phyloP scores from a whole-genome alignment of 78 protist genomes.

The Dictyostelium capitatum region DNA sequence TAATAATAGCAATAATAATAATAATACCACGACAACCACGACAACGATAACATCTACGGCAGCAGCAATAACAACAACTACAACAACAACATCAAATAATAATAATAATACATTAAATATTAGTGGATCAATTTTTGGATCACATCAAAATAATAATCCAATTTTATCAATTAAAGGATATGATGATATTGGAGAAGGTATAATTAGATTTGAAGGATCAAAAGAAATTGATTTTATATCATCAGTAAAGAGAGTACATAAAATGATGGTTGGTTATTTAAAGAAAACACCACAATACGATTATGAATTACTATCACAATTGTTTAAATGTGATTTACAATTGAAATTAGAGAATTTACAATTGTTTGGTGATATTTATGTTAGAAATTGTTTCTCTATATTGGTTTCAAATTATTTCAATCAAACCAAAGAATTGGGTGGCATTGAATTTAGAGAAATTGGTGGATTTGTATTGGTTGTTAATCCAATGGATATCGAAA shows the following conservation, averaged over 20 bases:
- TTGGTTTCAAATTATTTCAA: slow-evolving; percentile 51
- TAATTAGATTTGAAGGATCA: neutral
- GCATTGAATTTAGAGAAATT: slow-evolving; percentile 36
- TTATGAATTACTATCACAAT: slow-evolving; percentile 45
- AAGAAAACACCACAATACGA: slow-evolving; percentile 68
- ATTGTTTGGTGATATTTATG: slow-evolving; percentile 79
- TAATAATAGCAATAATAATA: neutral
- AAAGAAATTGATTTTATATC: slow-evolving; percentile 41
- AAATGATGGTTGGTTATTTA: slow-evolving; percentile 6
- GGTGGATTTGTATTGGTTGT: slow-evolving; percentile 61
- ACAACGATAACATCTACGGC: neutral
- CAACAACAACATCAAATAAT: neutral
- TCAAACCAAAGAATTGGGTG: neutral
- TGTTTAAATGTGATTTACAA: slow-evolving; percentile 56
- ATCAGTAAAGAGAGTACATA: slow-evolving; percentile 30
- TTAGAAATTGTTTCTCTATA: slow-evolving; percentile 43
- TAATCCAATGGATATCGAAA: slow-evolving; percentile 43
- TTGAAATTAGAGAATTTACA: slow-evolving; percentile 71
- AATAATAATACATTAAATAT: neutral
- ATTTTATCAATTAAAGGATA: slow-evolving; percentile 12
- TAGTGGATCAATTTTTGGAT: neutral
- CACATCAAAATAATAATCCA: slow-evolving; percentile 29
- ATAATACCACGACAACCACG: neutral
- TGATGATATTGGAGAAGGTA: slow-evolving; percentile 66
- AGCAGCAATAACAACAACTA: neutral